Percentiles rank a stretch among this genome's conserved stretches.
Evolutionary conservation across 2,329 filamentous ascomycete species (phyloP).

Genomic region (Fusarium sp.): DNA sequence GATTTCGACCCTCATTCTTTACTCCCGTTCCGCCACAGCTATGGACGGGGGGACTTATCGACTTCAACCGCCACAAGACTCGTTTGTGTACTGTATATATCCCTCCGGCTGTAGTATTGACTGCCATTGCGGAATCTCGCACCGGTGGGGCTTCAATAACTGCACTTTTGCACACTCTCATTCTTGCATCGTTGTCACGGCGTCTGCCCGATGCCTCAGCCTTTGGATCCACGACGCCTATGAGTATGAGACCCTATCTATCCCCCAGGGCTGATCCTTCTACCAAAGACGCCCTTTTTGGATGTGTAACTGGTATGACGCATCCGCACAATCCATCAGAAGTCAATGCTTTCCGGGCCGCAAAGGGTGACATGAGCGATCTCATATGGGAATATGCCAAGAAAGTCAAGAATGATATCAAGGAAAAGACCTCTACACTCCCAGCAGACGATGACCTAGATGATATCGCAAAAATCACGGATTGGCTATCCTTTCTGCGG

Average conservation of each 20-base stretch:
- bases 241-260: slow-evolving; percentile 60
- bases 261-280: slow-evolving; percentile 47
- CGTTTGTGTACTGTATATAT: slow-evolving; percentile 56
- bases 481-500: slow-evolving; percentile 60
- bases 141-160: slow-evolving; percentile 62
- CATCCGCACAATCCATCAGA: slow-evolving; percentile 49
- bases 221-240: slow-evolving; percentile 59
- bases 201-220: slow-evolving; percentile 54
- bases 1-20: slow-evolving; percentile 58
- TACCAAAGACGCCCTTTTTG: slow-evolving; percentile 53
- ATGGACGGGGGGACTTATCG: slow-evolving; percentile 58
- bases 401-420: slow-evolving; percentile 54
- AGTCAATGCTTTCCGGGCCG: slow-evolving; percentile 46
- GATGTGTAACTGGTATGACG: slow-evolving; percentile 55
- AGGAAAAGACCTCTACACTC: slow-evolving; percentile 51
- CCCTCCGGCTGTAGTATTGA: slow-evolving; percentile 43
- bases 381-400: slow-evolving; percentile 60
- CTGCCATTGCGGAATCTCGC: slow-evolving; percentile 58
- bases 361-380: slow-evolving; percentile 38
- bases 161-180: slow-evolving; percentile 62
- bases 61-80: slow-evolving; percentile 53
- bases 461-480: slow-evolving; percentile 58
- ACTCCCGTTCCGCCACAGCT: slow-evolving; percentile 43
- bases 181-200: slow-evolving; percentile 57
- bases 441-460: slow-evolving; percentile 60